A percentile compares a stretch with the other conserved stretches of the same genome.
phyloP scores from a whole-genome alignment of 805 yeast genomes.

The Candida saitoana region DNA sequence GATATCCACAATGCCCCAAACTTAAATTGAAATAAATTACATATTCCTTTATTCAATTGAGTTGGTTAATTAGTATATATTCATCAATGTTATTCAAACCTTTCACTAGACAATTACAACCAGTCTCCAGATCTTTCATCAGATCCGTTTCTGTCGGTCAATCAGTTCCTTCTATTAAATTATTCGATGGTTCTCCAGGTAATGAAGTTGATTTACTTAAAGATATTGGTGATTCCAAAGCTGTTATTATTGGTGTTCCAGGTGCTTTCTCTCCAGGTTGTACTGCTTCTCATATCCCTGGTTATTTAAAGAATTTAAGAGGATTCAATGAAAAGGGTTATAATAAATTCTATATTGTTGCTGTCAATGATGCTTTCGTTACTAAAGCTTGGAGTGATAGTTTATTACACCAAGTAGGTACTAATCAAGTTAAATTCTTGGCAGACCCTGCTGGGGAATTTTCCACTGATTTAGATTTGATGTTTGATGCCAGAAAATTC shows the following conservation, averaged over 20 bases:
- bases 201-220: constrained; percentile 54
- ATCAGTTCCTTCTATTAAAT: constrained; percentile 52
- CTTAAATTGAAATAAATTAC: no score
- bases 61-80: neutral
- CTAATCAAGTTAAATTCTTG: constrained; percentile 49
- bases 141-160: constrained; percentile 45
- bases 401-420: constrained; percentile 19
- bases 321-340: constrained; percentile 66
- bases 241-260: constrained; percentile 39
- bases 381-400: constrained; percentile 70
- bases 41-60: neutral
- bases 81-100: constrained; percentile 1
- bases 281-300: constrained; percentile 68
- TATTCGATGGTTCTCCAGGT: constrained; percentile 64
- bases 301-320: constrained; percentile 51
- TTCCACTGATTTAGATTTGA: constrained; percentile 57
- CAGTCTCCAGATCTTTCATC: neutral
- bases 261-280: constrained; percentile 83
- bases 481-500: constrained; percentile 69
- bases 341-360: constrained; percentile 55
- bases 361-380: constrained; percentile 87
- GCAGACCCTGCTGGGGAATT: constrained; percentile 82
- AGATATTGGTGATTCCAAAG: constrained; percentile 31
- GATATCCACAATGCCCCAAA: no score
- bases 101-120: neutral